Evolutionary conservation across 1,284 basidiomycete genomes (phyloP).

Genomic region (Puccinia brachypodii): DNA sequence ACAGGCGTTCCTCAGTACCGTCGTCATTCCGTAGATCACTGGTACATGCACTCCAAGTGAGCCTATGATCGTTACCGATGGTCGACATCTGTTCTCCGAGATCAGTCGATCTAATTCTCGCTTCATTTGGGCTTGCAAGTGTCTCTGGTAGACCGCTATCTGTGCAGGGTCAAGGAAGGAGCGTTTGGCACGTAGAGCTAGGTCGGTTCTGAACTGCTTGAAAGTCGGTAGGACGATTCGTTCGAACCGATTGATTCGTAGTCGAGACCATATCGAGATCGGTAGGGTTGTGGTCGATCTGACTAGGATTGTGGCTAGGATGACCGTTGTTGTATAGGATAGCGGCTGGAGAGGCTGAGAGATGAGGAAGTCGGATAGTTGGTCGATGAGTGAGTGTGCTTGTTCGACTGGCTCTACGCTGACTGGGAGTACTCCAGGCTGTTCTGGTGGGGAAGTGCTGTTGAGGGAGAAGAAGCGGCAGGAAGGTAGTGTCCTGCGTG

Average conservation of each 20-base stretch:
- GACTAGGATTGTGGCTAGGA: slow-evolving; percentile 68
- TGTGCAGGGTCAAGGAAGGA: slow-evolving; percentile 14
- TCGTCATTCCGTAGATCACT: slow-evolving; percentile 29
- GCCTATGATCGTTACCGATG: slow-evolving; percentile 15
- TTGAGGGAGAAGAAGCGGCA: not conserved
- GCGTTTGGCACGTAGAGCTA: slow-evolving; percentile 22
- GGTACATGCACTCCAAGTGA: slow-evolving; percentile 35
- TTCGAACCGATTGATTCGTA: slow-evolving; percentile 67
- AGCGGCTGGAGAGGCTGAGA: slow-evolving; percentile 11
- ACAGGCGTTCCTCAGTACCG: slow-evolving; percentile 27
- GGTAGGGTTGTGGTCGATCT: slow-evolving; percentile 71
- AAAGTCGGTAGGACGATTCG: slow-evolving; percentile 70
- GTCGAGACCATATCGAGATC: slow-evolving; percentile 74
- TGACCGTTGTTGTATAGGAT: slow-evolving; percentile 69
- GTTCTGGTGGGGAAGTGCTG: too few species aligned
- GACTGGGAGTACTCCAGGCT: not conserved
- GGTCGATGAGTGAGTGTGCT: not conserved
- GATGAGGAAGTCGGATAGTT: slow-evolving; percentile 19
- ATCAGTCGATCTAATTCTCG: slow-evolving; percentile 23
- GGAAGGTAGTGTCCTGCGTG: too few species aligned
- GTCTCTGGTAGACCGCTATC: slow-evolving; percentile 15
- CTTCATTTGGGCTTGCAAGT: slow-evolving; percentile 5
- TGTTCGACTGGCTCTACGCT: not conserved
- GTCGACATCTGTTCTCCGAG: slow-evolving; percentile 25
- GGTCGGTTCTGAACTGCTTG: slow-evolving; percentile 53